Evolutionary conservation across 2,329 filamentous ascomycete species (phyloP).

Genomic region (Fusarium nelsonii): DNA sequence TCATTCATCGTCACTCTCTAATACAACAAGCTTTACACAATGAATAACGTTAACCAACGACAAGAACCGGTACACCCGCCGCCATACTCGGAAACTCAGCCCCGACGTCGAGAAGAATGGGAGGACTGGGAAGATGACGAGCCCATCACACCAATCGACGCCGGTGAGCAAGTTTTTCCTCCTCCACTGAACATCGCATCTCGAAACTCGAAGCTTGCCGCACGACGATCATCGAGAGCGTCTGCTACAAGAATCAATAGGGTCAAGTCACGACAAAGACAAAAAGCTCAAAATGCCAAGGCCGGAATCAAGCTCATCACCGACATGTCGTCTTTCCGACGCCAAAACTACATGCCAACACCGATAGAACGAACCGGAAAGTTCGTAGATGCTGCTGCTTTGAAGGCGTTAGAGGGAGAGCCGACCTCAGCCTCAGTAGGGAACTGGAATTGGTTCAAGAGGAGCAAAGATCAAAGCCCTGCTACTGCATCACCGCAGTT

Average conservation of each 20-base stretch:
- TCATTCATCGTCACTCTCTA: slow-evolving; percentile 13
- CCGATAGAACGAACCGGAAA: slow-evolving; percentile 54
- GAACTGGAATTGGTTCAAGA: slow-evolving; percentile 68
- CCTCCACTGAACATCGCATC: slow-evolving; percentile 33
- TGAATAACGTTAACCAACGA: slow-evolving; percentile 29
- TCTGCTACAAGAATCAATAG: slow-evolving; percentile 59
- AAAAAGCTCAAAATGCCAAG: slow-evolving; percentile 70
- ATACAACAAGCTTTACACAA: slow-evolving; percentile 25
- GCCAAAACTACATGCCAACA: slow-evolving; percentile 55
- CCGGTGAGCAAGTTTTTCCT: slow-evolving; percentile 53
- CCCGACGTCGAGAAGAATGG: slow-evolving; percentile 59
- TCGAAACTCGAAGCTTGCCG: slow-evolving; percentile 31
- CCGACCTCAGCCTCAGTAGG: slow-evolving; percentile 67
- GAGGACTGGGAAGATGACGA: slow-evolving; percentile 67
- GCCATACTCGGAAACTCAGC: slow-evolving; percentile 35
- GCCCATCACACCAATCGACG: slow-evolving; percentile 56
- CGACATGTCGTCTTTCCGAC: slow-evolving; percentile 69
- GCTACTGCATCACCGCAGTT: slow-evolving; percentile 45
- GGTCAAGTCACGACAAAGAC: slow-evolving; percentile 70
- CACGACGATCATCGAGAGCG: slow-evolving; percentile 50
- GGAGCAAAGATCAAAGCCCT: slow-evolving; percentile 52
- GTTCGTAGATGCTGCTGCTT: slow-evolving; percentile 70
- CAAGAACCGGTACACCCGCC: slow-evolving; percentile 30
- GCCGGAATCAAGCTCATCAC: slow-evolving; percentile 78
- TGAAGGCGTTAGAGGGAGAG: slow-evolving; percentile 70